Base-by-base conservation (phyloP, 2,329 filamentous ascomycete species). In the Venturia aucupariae region DNA sequence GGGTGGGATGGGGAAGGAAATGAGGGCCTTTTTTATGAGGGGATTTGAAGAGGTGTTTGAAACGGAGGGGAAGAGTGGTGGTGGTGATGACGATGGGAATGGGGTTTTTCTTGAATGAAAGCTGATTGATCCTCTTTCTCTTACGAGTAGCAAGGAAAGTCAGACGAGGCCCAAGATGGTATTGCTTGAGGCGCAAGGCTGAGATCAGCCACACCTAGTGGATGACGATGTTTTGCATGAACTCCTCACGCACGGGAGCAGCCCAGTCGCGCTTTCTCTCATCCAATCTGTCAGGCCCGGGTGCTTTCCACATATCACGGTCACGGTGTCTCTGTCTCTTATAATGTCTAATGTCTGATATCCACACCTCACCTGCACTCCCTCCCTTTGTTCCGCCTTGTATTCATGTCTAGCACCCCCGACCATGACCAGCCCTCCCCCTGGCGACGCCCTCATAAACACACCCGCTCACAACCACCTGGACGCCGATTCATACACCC, bases 401-500 rank as follows among this genome's bases (percentile, higher is more conserved):
- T 51, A 27, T 27, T 51, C 46, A 15, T 51, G 10, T 51, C 27
- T 35, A 57, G 6, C 15, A 32, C 6, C 51, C 51, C 51, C 24
- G 7, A 57, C 51, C 15, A 57, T 57, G 51, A 30, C 51, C 51
- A 57, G 35, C 35, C 51, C 51, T 57, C 15, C 51, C 27, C 15
- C 51, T 10, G 17, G 30, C 22, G 51, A 57, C 2, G 1, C 46
- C 46, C 22, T 17, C 46, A 51, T 22, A 51, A 27, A 1, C 51
- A 35, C 51, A 11, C 30, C 19, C n/a, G 15, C 51, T 17, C 30
- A 8, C 51, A 17, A 60, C 17, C 65, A 60, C 17, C 65, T 66
- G 4, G 65, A 66, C 44, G 73, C 76, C 24, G 78, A 79, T 35
- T 83, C 81, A 10, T 83, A 82, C 70, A 85, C 83, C 6, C 78